Evolutionary conservation across 2,329 filamentous ascomycete species (phyloP), one percentile per base, ranked within the genome.

Genomic region (Cladophialophora immunda): DNA sequence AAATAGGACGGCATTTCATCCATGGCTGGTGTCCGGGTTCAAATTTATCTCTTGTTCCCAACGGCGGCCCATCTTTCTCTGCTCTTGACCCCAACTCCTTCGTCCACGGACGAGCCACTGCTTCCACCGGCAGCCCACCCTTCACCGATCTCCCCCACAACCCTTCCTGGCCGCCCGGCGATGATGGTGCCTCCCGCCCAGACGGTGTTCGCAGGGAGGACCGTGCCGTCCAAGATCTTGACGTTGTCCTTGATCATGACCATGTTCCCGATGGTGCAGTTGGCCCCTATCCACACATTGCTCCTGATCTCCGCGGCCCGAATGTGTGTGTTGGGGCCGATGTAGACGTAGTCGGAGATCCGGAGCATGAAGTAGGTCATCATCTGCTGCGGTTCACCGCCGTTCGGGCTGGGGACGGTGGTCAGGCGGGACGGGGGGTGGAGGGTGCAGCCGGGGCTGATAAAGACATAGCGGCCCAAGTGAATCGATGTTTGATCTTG

Each of bases 201-300:
- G 27, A 98, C 92, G 89, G 96, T 97, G 68, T 93, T 91, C 0
- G 91, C 84, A 1, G 95, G 92, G 5, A 99, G 87, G 3, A 97
- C 90, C 0, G 92, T 88, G 32, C 91, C 91, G 67, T 97, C 93
- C 71, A 98, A 81, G 47, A 99, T 88, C 77, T 91, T 90, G 56
- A 96, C 93, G 75, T 93, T 96, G 78, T 98, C 95, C 79, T 97
- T 97, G 76, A 98, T 87, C 68, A 97, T 94, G 58, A 90, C 91
- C 78, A 97, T 94, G 72, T 93, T 91, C 64, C 92, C 92, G 58
- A 99, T 84, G 0, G 91, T 90, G 69, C 89, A 92, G 59, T 89
- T 87, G 63, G 86, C 85, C 25, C 93, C 94, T 68, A 99, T 92
- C 76, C 93, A 88, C 17, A 98, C 93, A 79, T 97, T 92, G 72